Evolutionary conservation across 2,329 filamentous ascomycete genomes (phyloP).

Genomic region (Graphiopsis chlorocephala): DNA sequence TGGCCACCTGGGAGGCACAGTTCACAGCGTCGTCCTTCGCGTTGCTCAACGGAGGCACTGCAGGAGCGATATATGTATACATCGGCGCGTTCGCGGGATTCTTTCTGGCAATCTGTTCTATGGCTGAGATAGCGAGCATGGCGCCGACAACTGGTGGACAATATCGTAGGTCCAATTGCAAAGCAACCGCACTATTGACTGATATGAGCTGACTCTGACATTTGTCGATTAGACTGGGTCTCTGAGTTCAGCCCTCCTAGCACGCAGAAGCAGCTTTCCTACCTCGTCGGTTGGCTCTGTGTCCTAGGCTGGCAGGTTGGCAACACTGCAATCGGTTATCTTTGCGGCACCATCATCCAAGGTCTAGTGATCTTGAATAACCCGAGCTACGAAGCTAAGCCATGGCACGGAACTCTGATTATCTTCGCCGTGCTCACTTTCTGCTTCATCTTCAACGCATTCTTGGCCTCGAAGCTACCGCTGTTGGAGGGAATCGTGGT

Average conservation of each 20-base stretch:
- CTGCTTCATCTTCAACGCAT: constrained; percentile 30
- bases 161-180: constrained; percentile 16
- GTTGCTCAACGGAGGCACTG: constrained; percentile 32
- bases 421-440: constrained; percentile 37
- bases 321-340: constrained; percentile 34
- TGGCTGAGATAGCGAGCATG: constrained; percentile 36
- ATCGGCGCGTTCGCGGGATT: constrained; percentile 30
- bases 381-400: constrained; percentile 27
- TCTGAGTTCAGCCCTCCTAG: constrained; percentile 31
- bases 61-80: constrained; percentile 34
- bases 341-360: constrained; percentile 37
- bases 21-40: constrained; percentile 30
- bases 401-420: constrained; percentile 32
- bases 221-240: constrained; percentile 25
- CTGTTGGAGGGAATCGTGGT: constrained; percentile 33
- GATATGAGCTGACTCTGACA: neutral
- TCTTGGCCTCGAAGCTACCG: constrained; percentile 34
- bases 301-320: constrained; percentile 38
- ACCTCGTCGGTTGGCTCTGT: constrained; percentile 34
- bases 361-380: constrained; percentile 37
- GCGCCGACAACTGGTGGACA: constrained; percentile 34
- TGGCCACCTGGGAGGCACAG: constrained; percentile 33
- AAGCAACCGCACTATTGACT: neutral
- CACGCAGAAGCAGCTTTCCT: constrained; percentile 28
- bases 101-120: constrained; percentile 27